Conservation (phyloP, 805 yeast genomes). For the Lachancea waltii region DNA sequence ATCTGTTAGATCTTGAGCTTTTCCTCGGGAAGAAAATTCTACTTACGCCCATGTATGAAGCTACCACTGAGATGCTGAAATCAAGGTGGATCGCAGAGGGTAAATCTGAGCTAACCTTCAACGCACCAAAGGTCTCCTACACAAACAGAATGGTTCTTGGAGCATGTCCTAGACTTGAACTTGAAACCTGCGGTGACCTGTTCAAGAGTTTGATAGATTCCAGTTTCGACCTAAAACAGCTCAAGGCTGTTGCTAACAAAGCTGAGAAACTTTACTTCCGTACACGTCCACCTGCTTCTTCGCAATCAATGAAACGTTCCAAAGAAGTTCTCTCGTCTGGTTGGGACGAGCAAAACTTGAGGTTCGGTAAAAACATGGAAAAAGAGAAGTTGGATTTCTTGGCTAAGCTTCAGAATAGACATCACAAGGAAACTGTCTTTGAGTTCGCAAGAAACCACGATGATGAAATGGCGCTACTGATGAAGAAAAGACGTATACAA, state of each 20-base stretch:
- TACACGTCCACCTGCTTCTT: conserved; percentile 81
- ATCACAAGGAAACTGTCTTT: conserved; percentile 83
- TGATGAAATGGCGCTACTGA: conserved; percentile 67
- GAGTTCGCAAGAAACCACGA: conserved; percentile 70
- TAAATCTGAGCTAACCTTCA: conserved; percentile 32
- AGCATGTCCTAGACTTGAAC: conserved; percentile 60
- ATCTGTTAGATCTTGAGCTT: conserved; percentile 80
- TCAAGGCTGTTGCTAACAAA: conserved; percentile 67
- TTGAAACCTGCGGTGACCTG: conserved; percentile 71
- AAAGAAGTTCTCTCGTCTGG: conserved; percentile 68
- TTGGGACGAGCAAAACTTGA: conserved; percentile 84
- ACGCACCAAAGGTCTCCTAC: conserved; percentile 59
- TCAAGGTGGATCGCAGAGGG: conserved; percentile 38
- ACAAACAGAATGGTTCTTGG: conserved; percentile 79
- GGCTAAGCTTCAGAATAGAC: conserved; percentile 61
- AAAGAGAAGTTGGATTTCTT: conserved; percentile 67
- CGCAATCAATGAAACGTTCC: conserved; percentile 77
- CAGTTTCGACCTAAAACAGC: conserved; percentile 59
- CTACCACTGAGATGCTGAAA: conserved; percentile 48
- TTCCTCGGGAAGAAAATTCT: conserved; percentile 80
- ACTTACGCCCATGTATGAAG: conserved; percentile 62
- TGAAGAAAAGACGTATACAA: conserved; percentile 81
- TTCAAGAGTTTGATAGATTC: conserved; percentile 52
- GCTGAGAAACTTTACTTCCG: conserved; percentile 85
- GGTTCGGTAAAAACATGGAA: conserved; percentile 72